These are phyloP conservation scores for Ceratobasidium sp. DNA, from an alignment of 1,284 basidiomycete species.

Conservation along the genomic window DNA sequence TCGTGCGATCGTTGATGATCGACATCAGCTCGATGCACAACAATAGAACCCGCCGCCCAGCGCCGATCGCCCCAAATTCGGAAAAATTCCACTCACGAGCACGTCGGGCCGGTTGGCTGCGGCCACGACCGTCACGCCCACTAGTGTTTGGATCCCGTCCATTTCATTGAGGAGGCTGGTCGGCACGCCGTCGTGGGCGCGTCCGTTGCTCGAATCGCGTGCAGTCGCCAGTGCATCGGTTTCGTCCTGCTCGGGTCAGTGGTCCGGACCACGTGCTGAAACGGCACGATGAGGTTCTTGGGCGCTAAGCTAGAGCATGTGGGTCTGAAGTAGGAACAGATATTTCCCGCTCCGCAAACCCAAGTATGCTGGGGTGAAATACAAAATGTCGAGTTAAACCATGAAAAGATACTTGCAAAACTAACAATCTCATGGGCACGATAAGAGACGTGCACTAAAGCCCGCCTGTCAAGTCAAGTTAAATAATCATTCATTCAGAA, in stretches of 20 bases:
- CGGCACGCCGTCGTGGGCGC: constrained; percentile 86
- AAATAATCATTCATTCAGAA: background rate
- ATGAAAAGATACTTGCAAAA: no score
- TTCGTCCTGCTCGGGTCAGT: constrained; percentile 78
- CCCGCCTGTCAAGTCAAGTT: background rate
- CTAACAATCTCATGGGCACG: no score
- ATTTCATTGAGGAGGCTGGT: constrained; percentile 97
- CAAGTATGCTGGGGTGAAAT: no score
- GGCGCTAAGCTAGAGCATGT: no score
- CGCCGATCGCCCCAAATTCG: background rate
- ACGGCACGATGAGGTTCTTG: no score
- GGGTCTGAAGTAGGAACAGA: no score
- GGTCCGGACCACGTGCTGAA: no score
- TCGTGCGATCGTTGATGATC: constrained; percentile 39
- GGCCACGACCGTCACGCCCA: constrained; percentile 93
- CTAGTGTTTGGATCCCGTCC: constrained; percentile 95
- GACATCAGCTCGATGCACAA: constrained; percentile 34
- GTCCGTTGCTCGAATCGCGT: constrained; percentile 66
- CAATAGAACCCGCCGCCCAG: constrained; percentile 37
- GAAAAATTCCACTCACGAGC: constrained; percentile 67
- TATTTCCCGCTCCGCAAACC: no score
- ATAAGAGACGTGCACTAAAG: no score
- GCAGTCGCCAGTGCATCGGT: constrained; percentile 93
- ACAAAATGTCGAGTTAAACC: no score
- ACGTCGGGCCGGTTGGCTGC: constrained; percentile 96